Base-by-base conservation (phyloP, 345 rosid genomes). In the Brassica cretica region DNA sequence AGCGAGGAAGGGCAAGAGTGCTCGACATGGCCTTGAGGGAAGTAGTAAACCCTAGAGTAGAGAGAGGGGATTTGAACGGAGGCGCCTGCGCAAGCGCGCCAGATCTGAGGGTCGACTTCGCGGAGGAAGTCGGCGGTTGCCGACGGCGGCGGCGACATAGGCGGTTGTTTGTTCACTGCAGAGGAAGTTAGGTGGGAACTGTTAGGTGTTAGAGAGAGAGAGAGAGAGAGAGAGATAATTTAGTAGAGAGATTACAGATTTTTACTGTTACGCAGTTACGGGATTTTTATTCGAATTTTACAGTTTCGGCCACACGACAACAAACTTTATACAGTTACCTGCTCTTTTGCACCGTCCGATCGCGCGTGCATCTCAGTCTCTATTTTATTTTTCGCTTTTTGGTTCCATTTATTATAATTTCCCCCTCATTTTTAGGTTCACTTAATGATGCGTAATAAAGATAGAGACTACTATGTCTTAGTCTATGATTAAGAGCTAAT, bases 61-160 rank as follows among this genome's bases (percentile, higher is more conserved):
- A 89, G 35, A 2, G 86, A 0, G 4, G 95, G 97, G 80, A 88
- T 84, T 65, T 80, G 90, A 7, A 89, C 87, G 25, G 88, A 82
- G 25, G 89, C 80, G 1, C 98, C 97, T 0, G 97, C 97, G 74
- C 91, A 92, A 58, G 93, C 88, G 0, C 90, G 87, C 98, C 98
- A 94, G 87, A 91, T 84, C 81, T 77, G 83, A 0, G 83, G 73
- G 70, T 89, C 90, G 11, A 94, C 89, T 25, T 37, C 75, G 70
- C 90, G 80, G 67, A 55, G 82, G 61, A 5, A 7, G 37, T 76
- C 86, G 55, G 78, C 58, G 37, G 73, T 12, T 15, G 73, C 53
- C 33, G 81, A 58, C 67, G 80, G 71, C 6, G 78, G 84, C 62
- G 79, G 30, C 30, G 37, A 81, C 87, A 85, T 84, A 60, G 80